Evolutionary conservation across 805 yeast genomes (phyloP).

Genomic region (Candida oleophila): DNA sequence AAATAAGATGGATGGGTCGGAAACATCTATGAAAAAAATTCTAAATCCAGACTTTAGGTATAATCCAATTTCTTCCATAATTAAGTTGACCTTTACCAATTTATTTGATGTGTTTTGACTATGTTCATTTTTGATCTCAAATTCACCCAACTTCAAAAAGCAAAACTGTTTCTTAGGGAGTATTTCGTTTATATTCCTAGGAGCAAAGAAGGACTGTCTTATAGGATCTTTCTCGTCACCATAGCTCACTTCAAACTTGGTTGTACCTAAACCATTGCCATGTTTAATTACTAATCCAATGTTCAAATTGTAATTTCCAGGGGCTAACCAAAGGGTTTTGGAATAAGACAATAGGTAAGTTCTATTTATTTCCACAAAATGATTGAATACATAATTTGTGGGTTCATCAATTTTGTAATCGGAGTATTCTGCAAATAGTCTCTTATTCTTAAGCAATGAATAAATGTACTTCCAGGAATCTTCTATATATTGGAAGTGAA

Average conservation of each 20-base stretch:
- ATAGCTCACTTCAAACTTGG: conserved; percentile 48
- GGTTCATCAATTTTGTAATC: conserved; percentile 50
- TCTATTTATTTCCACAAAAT: conserved; percentile 47
- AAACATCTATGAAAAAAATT: conserved; percentile 43
- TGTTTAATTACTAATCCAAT: conserved; percentile 53
- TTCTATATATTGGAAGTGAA: conserved; percentile 25
- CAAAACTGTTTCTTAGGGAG: conserved; percentile 53
- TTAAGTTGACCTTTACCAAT: conserved; percentile 37
- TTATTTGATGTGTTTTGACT: conserved; percentile 14
- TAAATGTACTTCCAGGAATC: conserved; percentile 59
- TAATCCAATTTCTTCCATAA: conserved; percentile 58
- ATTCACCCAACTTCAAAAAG: conserved; percentile 51
- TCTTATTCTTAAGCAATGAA: conserved; percentile 48
- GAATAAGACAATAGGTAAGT: conserved; percentile 49
- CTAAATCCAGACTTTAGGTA: conserved; percentile 52
- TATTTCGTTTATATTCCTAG: conserved; percentile 55
- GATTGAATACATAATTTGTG: conserved; percentile 40
- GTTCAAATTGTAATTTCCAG: conserved; percentile 50
- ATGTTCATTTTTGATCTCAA: conserved; percentile 28
- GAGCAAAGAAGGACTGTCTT: conserved; percentile 49
- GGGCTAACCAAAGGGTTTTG: conserved; percentile 45
- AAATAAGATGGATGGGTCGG: conserved; percentile 39
- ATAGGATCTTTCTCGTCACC: conserved; percentile 20
- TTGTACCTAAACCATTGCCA: conserved; percentile 58
- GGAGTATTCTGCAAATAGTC: conserved; percentile 49